Conservation (phyloP, 2,329 filamentous ascomycete species). For the Nothopassalora personata region DNA sequence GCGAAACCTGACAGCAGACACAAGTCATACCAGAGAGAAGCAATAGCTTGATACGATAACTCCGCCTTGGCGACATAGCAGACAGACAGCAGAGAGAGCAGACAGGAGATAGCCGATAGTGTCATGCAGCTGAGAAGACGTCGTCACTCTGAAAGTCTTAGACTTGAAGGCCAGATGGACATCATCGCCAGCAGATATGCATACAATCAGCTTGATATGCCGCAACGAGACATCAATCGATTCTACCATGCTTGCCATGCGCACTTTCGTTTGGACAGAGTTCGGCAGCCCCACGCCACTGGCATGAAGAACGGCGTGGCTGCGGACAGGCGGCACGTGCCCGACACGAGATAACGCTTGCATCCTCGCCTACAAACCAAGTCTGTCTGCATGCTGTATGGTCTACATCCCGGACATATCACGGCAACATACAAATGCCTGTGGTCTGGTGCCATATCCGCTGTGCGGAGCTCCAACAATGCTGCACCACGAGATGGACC, state of each 20-base stretch:
- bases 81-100: slow-evolving; percentile 16
- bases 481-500: background rate
- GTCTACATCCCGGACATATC: background rate
- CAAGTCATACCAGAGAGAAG: slow-evolving; percentile 19
- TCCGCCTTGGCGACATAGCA: slow-evolving; percentile 19
- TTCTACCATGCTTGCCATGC: slow-evolving; percentile 9
- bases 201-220: slow-evolving; percentile 26
- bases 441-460: background rate
- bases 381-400: background rate
- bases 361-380: background rate
- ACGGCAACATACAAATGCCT: background rate
- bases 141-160: slow-evolving; percentile 8
- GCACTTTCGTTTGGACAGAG: slow-evolving; percentile 17
- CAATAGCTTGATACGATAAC: slow-evolving; percentile 27
- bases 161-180: slow-evolving; percentile 7
- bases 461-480: background rate
- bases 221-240: slow-evolving; percentile 7
- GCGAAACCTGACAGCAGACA: slow-evolving; percentile 15
- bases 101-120: slow-evolving; percentile 26
- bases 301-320: slow-evolving; percentile 1
- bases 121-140: slow-evolving; percentile 20
- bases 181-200: slow-evolving; percentile 15
- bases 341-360: background rate
- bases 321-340: slow-evolving; percentile 1
- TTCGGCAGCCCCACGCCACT: slow-evolving; percentile 12